Conservation (phyloP, 352 stramenopile genomes). For the Plasmopara muralis region DNA sequence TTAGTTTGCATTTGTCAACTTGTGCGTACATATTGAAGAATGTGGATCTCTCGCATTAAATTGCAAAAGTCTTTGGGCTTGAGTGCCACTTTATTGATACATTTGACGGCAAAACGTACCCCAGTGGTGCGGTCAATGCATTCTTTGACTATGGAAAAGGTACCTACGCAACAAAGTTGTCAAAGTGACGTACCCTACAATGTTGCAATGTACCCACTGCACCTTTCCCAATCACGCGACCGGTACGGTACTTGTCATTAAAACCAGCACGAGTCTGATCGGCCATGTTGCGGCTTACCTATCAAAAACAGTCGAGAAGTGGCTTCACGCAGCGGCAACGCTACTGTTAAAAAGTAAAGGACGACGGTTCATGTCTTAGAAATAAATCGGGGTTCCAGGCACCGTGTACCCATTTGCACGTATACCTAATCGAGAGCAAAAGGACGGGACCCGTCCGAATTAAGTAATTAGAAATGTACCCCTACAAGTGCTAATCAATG, state of each 20-base stretch:
- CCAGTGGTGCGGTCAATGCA: conserved; percentile 46
- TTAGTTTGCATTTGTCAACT: not conserved
- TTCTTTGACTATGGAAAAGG: conserved; percentile 82
- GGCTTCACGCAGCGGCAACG: too few species aligned
- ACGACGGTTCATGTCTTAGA: conserved; percentile 5
- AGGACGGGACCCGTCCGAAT: not conserved
- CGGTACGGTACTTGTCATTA: conserved; percentile 76
- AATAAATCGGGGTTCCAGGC: conserved; percentile 3
- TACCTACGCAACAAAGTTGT: conserved; percentile 33
- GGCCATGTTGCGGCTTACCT: conserved; percentile 28
- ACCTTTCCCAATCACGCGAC: conserved; percentile 69
- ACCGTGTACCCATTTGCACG: too few species aligned
- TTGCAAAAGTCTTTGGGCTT: conserved; percentile 78
- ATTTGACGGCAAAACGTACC: conserved; percentile 69
- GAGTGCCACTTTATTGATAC: conserved; percentile 74
- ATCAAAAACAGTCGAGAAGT: not conserved
- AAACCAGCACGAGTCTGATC: conserved; percentile 49
- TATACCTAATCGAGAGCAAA: not conserved
- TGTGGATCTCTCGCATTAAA: conserved; percentile 77
- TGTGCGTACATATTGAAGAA: conserved; percentile 53
- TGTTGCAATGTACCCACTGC: not conserved
- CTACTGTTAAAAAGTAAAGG: too few species aligned
- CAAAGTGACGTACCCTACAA: conserved; percentile 1
- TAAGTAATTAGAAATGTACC: not conserved
- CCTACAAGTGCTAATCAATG: conserved; percentile 40